phyloP scores from a whole-genome alignment of 768 basidiomycete species.

The Lyophyllum semitale region DNA sequence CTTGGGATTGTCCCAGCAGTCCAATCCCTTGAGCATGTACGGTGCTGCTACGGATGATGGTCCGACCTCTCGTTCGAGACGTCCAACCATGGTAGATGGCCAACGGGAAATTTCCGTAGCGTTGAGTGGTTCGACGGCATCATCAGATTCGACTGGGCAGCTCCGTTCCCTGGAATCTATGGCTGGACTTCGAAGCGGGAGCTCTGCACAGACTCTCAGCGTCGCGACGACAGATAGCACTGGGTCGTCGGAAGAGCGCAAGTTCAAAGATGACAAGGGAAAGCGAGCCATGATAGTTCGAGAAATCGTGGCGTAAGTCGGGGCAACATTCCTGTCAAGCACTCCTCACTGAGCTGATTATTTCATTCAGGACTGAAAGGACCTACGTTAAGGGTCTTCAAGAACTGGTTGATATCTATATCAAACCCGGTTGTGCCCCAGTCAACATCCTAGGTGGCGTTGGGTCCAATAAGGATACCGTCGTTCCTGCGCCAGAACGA shows the following conservation, averaged over 20 bases:
- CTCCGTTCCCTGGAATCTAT: constrained; percentile 70
- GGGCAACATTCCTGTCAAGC: constrained; percentile 3
- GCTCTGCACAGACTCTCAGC: constrained; percentile 67
- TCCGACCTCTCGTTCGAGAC: constrained; percentile 50
- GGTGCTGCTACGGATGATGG: constrained; percentile 50
- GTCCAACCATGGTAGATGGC: constrained; percentile 67
- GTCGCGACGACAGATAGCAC: constrained; percentile 75
- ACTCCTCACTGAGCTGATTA: constrained; percentile 14
- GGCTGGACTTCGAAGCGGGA: constrained; percentile 58
- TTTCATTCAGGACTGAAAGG: constrained; percentile 75
- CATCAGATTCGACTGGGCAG: constrained; percentile 49
- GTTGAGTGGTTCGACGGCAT: constrained; percentile 46
- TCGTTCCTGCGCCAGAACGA: constrained; percentile 84
- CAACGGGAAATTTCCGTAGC: constrained; percentile 60
- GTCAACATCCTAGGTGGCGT: constrained; percentile 73
- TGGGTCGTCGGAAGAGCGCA: constrained; percentile 77
- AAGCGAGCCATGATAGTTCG: constrained; percentile 83
- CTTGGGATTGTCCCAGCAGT: constrained; percentile 70
- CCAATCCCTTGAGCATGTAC: constrained; percentile 58
- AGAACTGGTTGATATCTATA: constrained; percentile 94
- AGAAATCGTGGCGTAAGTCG: constrained; percentile 87
- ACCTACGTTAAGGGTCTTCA: constrained; percentile 94
- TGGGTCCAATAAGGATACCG: constrained; percentile 75
- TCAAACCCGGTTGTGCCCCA: constrained; percentile 76
- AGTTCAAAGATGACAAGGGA: constrained; percentile 87